Evolutionary conservation across 2,329 filamentous ascomycete genomes (phyloP), one percentile per base, ranked within the genome.

Genomic region (Chalara sp.): DNA sequence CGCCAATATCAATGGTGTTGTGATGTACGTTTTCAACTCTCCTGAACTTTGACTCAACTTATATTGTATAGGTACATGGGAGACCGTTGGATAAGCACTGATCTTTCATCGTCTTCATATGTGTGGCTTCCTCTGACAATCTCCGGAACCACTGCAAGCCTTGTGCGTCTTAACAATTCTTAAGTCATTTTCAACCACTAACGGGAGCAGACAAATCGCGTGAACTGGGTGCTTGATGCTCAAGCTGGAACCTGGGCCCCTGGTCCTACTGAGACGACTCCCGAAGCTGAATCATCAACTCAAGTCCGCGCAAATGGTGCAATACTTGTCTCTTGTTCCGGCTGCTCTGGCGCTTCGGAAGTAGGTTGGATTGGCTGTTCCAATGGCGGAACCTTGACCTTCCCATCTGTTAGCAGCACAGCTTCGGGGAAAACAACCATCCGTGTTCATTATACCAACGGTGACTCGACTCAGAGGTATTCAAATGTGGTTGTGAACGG

Each of bases 41-140:
- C 40, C 10, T 28, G 32, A 29, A 32, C 40, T 44, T n/a, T 32
- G 8, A 29, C 40, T 13, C 6, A 35, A 43, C 10, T 37, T 43
- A 35, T 50, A 21, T 7, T 6, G 13, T 35, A 43, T 46, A 74
- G 84, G 55, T 87, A 86, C 65, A 76, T 85, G 66, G 83, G 84
- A 21, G 83, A 87, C 65, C 76, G 84, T 28, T 87, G 84, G 83
- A 65, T 78, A 0, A 75, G 72, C 5, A 63, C 64, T n/a, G 81
- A 86, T 55, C 71, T 87, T 1, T 76, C 75, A 64, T 68, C 75
- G 0, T 79, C 75, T 47, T 83, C 80, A 0, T 86, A 86, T 58
- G 68, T 86, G 40, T 86, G 82, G 83, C 71, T 86, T 0, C 83
- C 83, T 0, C 65, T 86, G 0, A 68, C 61, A 4, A 70, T 84